Evolutionary conservation across 805 yeast species (phyloP), one percentile per base, ranked within the genome.

Genomic region (Nakazawaea pomicola): DNA sequence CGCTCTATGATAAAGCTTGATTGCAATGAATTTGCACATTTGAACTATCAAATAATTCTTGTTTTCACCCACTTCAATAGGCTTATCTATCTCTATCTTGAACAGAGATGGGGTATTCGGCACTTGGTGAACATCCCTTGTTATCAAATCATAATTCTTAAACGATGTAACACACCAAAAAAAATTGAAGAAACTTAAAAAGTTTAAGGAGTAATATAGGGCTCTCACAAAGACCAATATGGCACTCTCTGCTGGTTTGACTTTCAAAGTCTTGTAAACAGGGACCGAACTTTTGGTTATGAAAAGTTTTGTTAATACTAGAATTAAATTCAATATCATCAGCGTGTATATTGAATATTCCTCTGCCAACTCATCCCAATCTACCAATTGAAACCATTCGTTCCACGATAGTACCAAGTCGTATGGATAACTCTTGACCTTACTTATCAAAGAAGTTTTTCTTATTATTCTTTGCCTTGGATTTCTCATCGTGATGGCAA

Each of bases 281-380:
- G 19, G 15, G 2, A 8, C 33, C 3, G n/a, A 25, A 5, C 9
- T 17, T 25, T 4, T 29, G 29, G 25, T 33, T 42, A 36, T 40
- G n/a, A n/a, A 42, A 12, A 44, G 21, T 15, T 49, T 37, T 25
- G 43, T 39, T 12, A 49, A 29, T 36, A 53, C 23, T 33, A 57
- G 33, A 23, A 54, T 18, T 7, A 47, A 24, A 36, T 49, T 49
- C 30, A 45, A 39, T 15, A 40, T 41, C 4, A 44, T 27, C 5
- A 56, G 57, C 9, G 45, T 33, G 12, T 51, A 47, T 6, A 52
- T 23, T 4, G 52, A 54, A n/a, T 43, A 33, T 4, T 48, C 35
- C 19, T 44, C 36, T 4, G 52, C 44, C 7, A 45, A 34, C 3
- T 47, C 36, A 37, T 58, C 60, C 61, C 61, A 58, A 40, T 58